Evolutionary conservation across 805 yeast species (phyloP).

Genomic region (Wickerhamiella lipophila): DNA sequence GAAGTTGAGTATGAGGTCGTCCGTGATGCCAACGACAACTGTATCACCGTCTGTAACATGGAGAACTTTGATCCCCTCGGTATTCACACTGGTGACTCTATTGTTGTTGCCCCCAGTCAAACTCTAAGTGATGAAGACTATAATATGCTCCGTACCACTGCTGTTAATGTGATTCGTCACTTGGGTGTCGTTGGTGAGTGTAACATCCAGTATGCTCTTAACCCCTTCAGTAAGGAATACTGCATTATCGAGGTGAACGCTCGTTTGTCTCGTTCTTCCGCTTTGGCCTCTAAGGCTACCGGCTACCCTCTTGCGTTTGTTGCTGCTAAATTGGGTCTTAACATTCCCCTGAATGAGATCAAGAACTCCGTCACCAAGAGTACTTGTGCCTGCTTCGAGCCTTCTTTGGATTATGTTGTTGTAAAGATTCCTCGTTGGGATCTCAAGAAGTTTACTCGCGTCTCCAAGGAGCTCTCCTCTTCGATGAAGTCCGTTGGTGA

Average conservation of each 20-base stretch:
- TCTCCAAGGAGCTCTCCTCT: slow-evolving; percentile 73
- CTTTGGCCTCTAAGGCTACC: slow-evolving; percentile 96
- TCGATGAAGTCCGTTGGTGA: slow-evolving; percentile 99
- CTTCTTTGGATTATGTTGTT: slow-evolving; percentile 91
- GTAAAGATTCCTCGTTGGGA: slow-evolving; percentile 99
- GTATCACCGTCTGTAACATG: slow-evolving; percentile 98
- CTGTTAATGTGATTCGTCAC: slow-evolving; percentile 92
- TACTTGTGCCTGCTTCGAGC: slow-evolving; percentile 95
- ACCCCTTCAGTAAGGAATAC: slow-evolving; percentile 87
- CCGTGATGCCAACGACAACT: slow-evolving; percentile 91
- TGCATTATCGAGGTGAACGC: slow-evolving; percentile 98
- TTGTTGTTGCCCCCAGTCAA: slow-evolving; percentile 97
- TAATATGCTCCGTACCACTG: slow-evolving; percentile 95
- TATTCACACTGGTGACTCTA: slow-evolving; percentile 97
- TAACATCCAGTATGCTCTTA: slow-evolving; percentile 91
- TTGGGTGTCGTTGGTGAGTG: slow-evolving; percentile 99
- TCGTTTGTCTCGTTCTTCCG: slow-evolving; percentile 95
- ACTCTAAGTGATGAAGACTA: slow-evolving; percentile 93
- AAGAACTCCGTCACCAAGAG: slow-evolving; percentile 86
- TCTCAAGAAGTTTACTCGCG: slow-evolving; percentile 87
- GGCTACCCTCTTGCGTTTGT: slow-evolving; percentile 97
- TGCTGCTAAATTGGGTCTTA: slow-evolving; percentile 91
- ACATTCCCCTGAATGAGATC: slow-evolving; percentile 82
- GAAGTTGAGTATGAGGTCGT: slow-evolving; percentile 98
- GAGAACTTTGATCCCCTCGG: slow-evolving; percentile 98